phyloP scores from a whole-genome alignment of 164 flowering plant species.

The Taxillus chinensis region DNA sequence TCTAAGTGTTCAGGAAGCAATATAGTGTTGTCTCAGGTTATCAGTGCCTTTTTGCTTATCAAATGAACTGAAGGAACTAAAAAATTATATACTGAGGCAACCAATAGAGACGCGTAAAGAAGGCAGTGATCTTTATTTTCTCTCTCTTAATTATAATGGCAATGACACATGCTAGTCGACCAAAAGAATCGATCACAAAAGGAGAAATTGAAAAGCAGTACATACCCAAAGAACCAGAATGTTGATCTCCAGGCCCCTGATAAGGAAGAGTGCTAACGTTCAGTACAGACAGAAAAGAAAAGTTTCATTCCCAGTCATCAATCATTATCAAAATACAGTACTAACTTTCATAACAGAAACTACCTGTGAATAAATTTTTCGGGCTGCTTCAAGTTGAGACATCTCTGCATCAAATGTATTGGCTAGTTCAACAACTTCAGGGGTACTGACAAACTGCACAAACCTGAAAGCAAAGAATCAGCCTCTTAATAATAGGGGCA shows the following conservation, averaged over 20 bases:
- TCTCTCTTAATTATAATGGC: too few species aligned
- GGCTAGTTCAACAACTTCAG: constrained; percentile 78
- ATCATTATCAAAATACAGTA: background rate
- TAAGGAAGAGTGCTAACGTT: constrained; percentile 12
- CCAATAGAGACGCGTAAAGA: too few species aligned
- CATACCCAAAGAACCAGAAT: constrained; percentile 37
- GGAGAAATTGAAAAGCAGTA: background rate
- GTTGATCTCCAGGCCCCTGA: constrained; percentile 64
- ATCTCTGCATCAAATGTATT: constrained; percentile 82
- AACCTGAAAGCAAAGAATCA: constrained; percentile 40
- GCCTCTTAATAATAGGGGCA: background rate
- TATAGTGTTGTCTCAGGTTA: too few species aligned
- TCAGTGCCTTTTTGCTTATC: too few species aligned
- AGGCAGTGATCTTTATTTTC: too few species aligned
- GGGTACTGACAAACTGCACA: constrained; percentile 92
- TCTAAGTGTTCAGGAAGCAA: too few species aligned
- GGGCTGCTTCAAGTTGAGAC: constrained; percentile 91
- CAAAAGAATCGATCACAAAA: background rate
- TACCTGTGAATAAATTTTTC: constrained; percentile 83
- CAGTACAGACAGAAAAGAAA: constrained; percentile 11
- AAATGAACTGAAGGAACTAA: too few species aligned
- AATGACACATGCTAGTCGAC: too few species aligned
- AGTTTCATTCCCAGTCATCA: background rate
- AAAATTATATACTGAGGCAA: too few species aligned
- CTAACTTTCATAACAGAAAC: constrained; percentile 2